These are phyloP conservation scores for Chlorella ohadii DNA, from an alignment of 139 green algal species.

Conservation along the genomic window DNA sequence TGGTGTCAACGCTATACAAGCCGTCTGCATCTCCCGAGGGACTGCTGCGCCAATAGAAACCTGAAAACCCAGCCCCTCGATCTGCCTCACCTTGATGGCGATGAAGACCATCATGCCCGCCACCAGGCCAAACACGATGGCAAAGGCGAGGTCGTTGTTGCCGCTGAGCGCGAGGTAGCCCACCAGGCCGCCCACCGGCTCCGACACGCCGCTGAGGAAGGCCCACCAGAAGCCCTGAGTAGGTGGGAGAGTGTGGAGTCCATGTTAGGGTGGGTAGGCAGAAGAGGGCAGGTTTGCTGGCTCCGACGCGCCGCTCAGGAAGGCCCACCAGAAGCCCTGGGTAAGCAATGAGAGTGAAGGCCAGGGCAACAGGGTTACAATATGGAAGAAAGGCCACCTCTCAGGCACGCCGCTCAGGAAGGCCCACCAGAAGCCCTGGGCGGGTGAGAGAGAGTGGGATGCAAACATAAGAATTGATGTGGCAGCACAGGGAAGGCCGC, in stretches of 20 bases:
- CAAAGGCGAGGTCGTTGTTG: slow-evolving; percentile 33
- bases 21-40: no score
- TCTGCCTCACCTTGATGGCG: slow-evolving; percentile 30
- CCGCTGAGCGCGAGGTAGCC: slow-evolving; percentile 39
- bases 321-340: no score
- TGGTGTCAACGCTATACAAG: no score
- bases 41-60: no score
- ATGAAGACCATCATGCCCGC: slow-evolving; percentile 88
- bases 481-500: neutral
- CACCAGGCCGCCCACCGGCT: slow-evolving; percentile 82
- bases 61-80: no score
- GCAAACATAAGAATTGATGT: no score
- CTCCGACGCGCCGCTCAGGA: no score
- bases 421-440: slow-evolving; percentile 70
- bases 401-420: slow-evolving; percentile 76
- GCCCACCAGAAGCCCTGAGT: slow-evolving; percentile 70
- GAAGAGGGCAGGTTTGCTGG: neutral
- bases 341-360: no score
- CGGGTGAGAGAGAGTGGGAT: no score
- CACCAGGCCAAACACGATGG: slow-evolving; percentile 76
- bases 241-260: no score
- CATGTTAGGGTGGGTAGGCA: neutral
- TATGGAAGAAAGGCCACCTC: no score
- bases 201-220: slow-evolving; percentile 71
- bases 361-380: no score